Conservation (phyloP, 225 moss, liverwort and hornwort genomes). For the Climacium dendroides region DNA sequence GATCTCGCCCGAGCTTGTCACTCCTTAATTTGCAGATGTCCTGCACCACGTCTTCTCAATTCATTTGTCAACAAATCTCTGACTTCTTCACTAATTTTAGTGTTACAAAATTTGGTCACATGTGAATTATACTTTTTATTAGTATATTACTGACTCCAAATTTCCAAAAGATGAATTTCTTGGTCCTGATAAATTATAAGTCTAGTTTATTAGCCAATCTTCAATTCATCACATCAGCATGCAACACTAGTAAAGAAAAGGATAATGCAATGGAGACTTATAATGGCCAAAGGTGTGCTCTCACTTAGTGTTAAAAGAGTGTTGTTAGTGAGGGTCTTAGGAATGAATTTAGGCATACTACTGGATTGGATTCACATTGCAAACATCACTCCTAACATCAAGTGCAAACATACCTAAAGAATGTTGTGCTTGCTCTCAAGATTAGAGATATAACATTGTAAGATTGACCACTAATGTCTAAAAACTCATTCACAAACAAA, state of each 20-base stretch:
- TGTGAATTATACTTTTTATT: neutral
- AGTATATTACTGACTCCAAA: neutral
- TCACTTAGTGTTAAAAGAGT: too few relatives aligned
- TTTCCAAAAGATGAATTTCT: neutral
- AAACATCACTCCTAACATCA: too few relatives aligned
- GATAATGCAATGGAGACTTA: neutral
- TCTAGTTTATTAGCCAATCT: neutral
- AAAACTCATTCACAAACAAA: neutral
- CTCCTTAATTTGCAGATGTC: constrained; percentile 54
- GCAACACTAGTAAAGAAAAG: neutral
- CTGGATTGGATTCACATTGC: too few relatives aligned
- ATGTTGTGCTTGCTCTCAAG: neutral
- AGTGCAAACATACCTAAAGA: too few relatives aligned
- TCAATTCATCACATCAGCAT: neutral
- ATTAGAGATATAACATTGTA: neutral
- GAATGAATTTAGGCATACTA: too few relatives aligned
- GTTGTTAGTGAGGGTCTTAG: too few relatives aligned
- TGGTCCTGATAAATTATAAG: neutral
- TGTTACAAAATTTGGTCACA: neutral
- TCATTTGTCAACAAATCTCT: neutral
- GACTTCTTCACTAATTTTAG: neutral
- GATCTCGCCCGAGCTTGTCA: constrained; percentile 3
- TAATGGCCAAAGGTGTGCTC: too few relatives aligned
- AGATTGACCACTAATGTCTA: neutral
- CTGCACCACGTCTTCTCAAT: constrained; percentile 3